phyloP scores from a whole-genome alignment of 2,329 filamentous ascomycete species.

The Thelonectria blattea region DNA sequence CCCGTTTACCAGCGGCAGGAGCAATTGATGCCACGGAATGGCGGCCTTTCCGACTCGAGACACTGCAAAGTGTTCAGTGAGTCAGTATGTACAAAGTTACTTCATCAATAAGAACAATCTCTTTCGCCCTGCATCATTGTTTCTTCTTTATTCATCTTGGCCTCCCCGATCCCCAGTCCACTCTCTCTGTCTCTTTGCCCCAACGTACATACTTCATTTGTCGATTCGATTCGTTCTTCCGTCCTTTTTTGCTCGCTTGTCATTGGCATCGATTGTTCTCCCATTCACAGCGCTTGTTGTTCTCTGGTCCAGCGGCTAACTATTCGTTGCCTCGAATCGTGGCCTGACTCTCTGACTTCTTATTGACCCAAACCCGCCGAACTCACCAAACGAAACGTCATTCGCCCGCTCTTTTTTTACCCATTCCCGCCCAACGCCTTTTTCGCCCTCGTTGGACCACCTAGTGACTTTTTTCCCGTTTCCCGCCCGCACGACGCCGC shows the following conservation, averaged over 20 bases:
- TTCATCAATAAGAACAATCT: not conserved
- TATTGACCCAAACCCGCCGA: not conserved
- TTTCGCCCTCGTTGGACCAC: not conserved
- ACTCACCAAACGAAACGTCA: slow-evolving; percentile 11
- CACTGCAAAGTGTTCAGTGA: too few species aligned
- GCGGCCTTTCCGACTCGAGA: slow-evolving; percentile 16
- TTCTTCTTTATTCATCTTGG: too few species aligned
- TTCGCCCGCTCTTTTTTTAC: slow-evolving; percentile 4
- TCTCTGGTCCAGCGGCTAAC: not conserved
- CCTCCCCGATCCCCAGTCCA: too few species aligned
- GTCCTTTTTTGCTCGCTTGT: not conserved
- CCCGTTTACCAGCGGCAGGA: slow-evolving; percentile 3
- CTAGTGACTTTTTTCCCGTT: too few species aligned
- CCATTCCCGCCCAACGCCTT: slow-evolving; percentile 29
- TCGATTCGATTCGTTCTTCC: not conserved
- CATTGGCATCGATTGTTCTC: not conserved
- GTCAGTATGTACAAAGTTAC: too few species aligned
- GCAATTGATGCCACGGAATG: not conserved
- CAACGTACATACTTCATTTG: too few species aligned
- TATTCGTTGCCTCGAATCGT: not conserved
- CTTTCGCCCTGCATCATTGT: too few species aligned
- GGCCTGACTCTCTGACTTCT: slow-evolving; percentile 14
- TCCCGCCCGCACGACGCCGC: too few species aligned
- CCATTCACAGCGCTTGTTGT: not conserved
- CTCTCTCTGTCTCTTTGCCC: not conserved